Base-by-base conservation (phyloP, 1,284 basidiomycete genomes). In the Prillingera fragicola region DNA sequence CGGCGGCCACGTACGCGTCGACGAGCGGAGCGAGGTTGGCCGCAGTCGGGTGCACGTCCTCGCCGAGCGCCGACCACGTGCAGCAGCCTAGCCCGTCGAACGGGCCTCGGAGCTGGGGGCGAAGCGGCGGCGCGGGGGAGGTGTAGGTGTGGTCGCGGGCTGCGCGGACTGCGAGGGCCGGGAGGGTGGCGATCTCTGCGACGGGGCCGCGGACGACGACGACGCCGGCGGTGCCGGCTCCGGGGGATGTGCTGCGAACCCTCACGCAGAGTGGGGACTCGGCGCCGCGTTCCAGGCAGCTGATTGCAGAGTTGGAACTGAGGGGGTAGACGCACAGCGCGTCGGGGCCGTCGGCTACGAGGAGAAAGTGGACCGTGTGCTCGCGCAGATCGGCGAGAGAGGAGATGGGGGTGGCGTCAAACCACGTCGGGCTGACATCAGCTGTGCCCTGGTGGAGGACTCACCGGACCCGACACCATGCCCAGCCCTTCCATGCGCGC, bases 81-180 rank as follows among this genome's bases (percentile, higher is more conserved):
- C 50, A 55, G 42, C 49, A 52, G 2, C 49, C 47, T 3, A 52
- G 21, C 8, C 49, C 41, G 15, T 49, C 38, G 2, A 55, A 24
- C 7, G 44, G 43, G 5, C 46, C 45, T 3, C 14, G 25, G 15
- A 12, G n/a, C 18, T 14, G 18, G 7, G 29, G 14, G 17, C 24
- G 27, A 15, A 28, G 33, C 10, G 33, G 38, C 17, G 26, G 17
- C 7, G n/a, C 18, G 23, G 10, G 25, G 13, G 7, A n/a, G 22
- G 29, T 6, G 13, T 15, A 15, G 4, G 38, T 14, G 41, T 42
- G 44, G 28, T 33, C 17, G 3, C 38, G 41, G 8, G 37, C 47
- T 4, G 28, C 27, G 2, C 18, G 5, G 28, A 48, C 26, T 2
- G 47, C 47, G 8, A 28, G 14, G 9, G 29, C 12, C 12, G 21